Base-by-base conservation (phyloP, 371 early-diverging fungal genomes). In the Mucor irregularis region DNA sequence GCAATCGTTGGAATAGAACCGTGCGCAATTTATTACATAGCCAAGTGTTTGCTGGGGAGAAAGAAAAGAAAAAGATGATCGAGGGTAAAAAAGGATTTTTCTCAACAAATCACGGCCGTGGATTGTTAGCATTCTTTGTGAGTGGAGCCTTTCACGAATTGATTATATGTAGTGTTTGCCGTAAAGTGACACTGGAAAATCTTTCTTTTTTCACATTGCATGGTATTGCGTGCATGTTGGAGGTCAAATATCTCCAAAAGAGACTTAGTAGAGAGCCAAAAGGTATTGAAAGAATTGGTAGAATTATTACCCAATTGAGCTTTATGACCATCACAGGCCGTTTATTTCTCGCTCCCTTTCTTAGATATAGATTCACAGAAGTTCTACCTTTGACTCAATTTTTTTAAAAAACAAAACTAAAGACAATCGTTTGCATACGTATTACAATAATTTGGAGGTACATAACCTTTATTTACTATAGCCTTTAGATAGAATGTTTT, bases 91-190 rank as follows among this genome's bases (percentile, higher is more conserved):
- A 37, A 1, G 44, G 49, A 22, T 55, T 56, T 10, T 24, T 49
- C 8, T 46, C 46, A 1, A 40, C 55, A 14, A 22, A 38, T 13
- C 26, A 33, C 37, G 40, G 54, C 2, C 64, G 71, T 25, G 71
- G 71, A 6, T n/a, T 74, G 1, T 21, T 64, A 25, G 40, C 64
- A 5, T 74, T 74, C 31, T 2, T 64, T 2, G 42, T 62, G 4
- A 74, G 75, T 43, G 75, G 71, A 3, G 49, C 56, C 5, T 60
- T 70, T 22, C 74, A 74, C 35, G 74, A 74, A 48, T 33, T 68
- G 29, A 53, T 70, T 14, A 56, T 70, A 10, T 58, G 58, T 47
- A 59, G 64, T 28, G 49, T 67, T 2, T 62, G 62, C 48, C 67
- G 74, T 3, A 59, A 34, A 42, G 38, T 73, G 25, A 70, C 74